phyloP scores from a whole-genome alignment of 1,284 basidiomycete genomes.

The Puccinia triticina region DNA sequence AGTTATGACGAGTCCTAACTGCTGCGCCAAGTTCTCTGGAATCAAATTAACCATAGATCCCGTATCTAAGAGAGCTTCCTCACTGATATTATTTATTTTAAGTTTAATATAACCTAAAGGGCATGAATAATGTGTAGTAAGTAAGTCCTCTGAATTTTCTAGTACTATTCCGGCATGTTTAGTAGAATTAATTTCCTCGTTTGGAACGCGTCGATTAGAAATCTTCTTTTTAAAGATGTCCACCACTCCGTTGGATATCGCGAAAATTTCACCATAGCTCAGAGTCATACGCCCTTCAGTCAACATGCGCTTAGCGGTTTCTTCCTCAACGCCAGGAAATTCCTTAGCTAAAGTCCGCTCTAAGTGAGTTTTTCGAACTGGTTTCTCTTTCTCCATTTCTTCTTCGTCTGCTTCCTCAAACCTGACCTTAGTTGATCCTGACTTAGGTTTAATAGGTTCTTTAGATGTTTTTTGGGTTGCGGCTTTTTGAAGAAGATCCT shows the following conservation, averaged over 20 bases:
- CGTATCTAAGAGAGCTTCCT: neutral
- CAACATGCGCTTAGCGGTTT: neutral
- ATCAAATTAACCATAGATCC: slow-evolving; percentile 1
- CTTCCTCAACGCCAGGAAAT: neutral
- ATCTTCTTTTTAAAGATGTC: neutral
- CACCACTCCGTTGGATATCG: neutral
- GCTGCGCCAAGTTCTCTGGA: neutral
- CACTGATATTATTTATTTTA: neutral
- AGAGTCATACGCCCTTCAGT: neutral
- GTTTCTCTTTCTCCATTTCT: neutral
- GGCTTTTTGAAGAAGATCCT: no score
- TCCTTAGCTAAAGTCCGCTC: neutral
- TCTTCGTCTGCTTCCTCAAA: neutral
- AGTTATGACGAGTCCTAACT: neutral
- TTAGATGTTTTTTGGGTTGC: no score
- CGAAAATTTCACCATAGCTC: neutral
- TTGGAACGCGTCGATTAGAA: neutral
- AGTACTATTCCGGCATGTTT: no score
- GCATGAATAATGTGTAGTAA: neutral
- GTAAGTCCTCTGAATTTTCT: no score
- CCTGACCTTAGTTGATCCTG: neutral
- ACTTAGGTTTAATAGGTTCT: no score
- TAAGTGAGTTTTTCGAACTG: neutral
- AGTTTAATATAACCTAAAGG: neutral
- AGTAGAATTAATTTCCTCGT: no score